Conservation (phyloP, 164 flowering plant genomes). For the Piper betle region DNA sequence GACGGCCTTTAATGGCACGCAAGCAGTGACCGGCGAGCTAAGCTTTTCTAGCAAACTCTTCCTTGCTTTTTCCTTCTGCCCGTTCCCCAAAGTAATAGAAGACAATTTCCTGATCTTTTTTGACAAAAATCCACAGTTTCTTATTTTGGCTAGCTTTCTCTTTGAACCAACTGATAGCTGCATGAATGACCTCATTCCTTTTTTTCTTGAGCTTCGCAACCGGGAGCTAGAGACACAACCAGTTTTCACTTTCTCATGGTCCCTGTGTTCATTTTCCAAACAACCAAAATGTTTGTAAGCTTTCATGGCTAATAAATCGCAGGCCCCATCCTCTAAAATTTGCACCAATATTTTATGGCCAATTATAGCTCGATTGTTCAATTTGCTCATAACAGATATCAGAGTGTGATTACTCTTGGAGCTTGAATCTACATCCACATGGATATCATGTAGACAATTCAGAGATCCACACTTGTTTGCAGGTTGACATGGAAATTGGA, state of each 20-base stretch:
- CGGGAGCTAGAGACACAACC: conserved; percentile 4
- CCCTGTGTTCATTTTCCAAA: neutral
- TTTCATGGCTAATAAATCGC: conserved; percentile 20
- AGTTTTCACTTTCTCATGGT: neutral
- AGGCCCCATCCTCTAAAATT: conserved; percentile 36
- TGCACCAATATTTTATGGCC: conserved; percentile 76
- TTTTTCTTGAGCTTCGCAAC: neutral
- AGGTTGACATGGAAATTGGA: neutral
- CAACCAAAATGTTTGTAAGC: conserved; percentile 9
- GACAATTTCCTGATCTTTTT: conserved; percentile 71
- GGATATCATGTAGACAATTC: conserved; percentile 36
- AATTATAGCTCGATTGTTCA: conserved; percentile 59
- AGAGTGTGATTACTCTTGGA: conserved; percentile 48
- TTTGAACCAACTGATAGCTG: conserved; percentile 15
- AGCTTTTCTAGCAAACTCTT: conserved; percentile 30
- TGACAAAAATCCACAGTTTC: conserved; percentile 27
- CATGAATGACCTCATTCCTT: neutral
- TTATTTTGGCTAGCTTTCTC: conserved; percentile 22
- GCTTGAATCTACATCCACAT: conserved; percentile 45
- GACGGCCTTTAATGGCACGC: conserved; percentile 71
- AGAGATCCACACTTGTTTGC: neutral
- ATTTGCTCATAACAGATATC: conserved; percentile 78
- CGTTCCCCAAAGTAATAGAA: conserved; percentile 32
- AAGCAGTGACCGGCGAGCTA: conserved; percentile 39
- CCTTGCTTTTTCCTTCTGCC: conserved; percentile 17